Conservation (phyloP, 2,329 filamentous ascomycete species). For the Penicillium sp. region DNA sequence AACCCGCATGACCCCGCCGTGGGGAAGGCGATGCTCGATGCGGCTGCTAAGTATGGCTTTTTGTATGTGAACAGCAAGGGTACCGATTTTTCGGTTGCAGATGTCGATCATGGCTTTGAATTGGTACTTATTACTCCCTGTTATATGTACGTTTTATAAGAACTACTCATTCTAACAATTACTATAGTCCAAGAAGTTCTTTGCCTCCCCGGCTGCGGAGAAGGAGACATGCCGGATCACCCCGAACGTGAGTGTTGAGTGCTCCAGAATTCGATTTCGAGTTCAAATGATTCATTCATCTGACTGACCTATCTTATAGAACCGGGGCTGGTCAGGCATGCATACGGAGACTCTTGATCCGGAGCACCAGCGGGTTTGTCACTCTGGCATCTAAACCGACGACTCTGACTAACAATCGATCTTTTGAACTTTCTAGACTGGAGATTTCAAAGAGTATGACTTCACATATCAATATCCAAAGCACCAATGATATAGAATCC, state of each 20-base stretch:
- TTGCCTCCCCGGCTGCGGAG: constrained; percentile 67
- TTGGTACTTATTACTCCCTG: constrained; percentile 55
- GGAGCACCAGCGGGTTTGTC: constrained; percentile 69
- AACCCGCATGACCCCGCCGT: constrained; percentile 60
- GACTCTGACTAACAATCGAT: neutral
- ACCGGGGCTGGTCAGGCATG: constrained; percentile 87
- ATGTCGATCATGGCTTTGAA: constrained; percentile 71
- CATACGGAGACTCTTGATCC: constrained; percentile 87
- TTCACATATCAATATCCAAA: neutral
- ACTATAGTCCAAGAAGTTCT: constrained; percentile 68
- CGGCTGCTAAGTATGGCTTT: constrained; percentile 82
- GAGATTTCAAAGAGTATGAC: constrained; percentile 83
- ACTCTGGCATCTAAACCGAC: neutral
- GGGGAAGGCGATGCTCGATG: constrained; percentile 69
- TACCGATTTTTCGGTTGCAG: constrained; percentile 64
- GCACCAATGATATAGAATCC: neutral
- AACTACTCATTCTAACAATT: constrained; percentile 1
- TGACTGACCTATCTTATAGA: constrained; percentile 50
- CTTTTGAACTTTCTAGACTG: constrained; percentile 53
- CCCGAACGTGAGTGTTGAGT: constrained; percentile 50
- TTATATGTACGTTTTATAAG: neutral
- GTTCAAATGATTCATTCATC: neutral
- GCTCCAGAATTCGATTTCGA: neutral
- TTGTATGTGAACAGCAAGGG: constrained; percentile 81
- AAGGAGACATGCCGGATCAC: constrained; percentile 75